Conservation (phyloP, 2,329 filamentous ascomycete genomes). For the Fusarium irregulare region DNA sequence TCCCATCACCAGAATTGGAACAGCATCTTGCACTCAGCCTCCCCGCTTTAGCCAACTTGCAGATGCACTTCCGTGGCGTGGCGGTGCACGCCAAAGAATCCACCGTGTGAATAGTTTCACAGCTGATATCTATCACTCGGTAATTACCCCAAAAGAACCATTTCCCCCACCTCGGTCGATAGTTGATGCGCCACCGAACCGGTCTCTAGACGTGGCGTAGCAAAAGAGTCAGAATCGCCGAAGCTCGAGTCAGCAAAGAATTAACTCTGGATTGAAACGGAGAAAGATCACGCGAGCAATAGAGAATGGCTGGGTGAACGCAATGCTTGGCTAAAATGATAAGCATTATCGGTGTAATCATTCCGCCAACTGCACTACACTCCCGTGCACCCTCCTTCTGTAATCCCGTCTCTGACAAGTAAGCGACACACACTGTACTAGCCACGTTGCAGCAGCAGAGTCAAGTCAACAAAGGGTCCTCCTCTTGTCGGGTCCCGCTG, state of each 20-base stretch:
- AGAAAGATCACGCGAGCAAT: neutral
- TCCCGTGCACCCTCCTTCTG: conserved; percentile 1
- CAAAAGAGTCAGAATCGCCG: neutral
- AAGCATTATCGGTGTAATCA: neutral
- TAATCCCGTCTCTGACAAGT: neutral
- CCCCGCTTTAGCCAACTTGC: neutral
- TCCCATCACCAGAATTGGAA: conserved; percentile 10
- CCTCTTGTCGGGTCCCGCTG: neutral
- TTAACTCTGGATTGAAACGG: neutral
- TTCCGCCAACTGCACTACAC: conserved; percentile 4
- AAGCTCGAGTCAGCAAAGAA: neutral
- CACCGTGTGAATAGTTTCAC: conserved; percentile 6
- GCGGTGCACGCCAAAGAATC: conserved; percentile 8
- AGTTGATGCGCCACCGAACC: conserved; percentile 1
- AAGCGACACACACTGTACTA: neutral
- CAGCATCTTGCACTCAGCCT: neutral
- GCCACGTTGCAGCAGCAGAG: conserved; percentile 1
- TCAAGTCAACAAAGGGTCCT: neutral
- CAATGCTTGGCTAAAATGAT: neutral
- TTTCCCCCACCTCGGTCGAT: conserved; percentile 8
- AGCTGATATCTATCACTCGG: conserved; percentile 5
- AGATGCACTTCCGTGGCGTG: conserved; percentile 18
- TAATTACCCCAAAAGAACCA: conserved; percentile 5
- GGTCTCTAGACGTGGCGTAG: conserved; percentile 14
- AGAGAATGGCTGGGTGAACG: neutral